A percentile compares a stretch with the other conserved stretches of the same genome.
phyloP scores from a whole-genome alignment of 352 stramenopile genomes.

The Phytophthora nicotianae region DNA sequence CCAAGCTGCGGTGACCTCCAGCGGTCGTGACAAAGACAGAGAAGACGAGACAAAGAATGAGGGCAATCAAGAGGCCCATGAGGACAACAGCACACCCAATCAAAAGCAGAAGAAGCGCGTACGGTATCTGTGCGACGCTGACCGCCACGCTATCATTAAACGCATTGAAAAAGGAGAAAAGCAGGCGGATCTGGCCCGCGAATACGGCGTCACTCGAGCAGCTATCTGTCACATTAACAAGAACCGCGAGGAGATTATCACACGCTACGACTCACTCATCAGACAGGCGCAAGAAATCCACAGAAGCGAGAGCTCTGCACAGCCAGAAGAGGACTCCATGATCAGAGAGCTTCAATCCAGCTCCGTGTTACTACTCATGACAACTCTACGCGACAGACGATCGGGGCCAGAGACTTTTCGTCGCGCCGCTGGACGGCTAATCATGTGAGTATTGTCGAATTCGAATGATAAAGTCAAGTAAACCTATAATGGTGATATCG shows the following conservation, averaged over 20 bases:
- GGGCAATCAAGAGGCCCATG: background rate
- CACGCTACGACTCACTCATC: constrained; percentile 56
- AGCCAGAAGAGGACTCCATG: constrained; percentile 25
- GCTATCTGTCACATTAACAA: constrained; percentile 85
- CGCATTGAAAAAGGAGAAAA: constrained; percentile 71
- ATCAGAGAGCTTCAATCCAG: constrained; percentile 47
- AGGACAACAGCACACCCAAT: background rate
- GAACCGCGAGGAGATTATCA: constrained; percentile 66
- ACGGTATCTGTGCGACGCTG: constrained; percentile 59
- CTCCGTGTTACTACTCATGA: constrained; percentile 51
- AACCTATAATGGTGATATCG: background rate
- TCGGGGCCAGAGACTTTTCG: constrained; percentile 36
- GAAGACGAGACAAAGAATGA: constrained; percentile 10
- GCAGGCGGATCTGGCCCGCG: constrained; percentile 56
- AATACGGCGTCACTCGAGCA: constrained; percentile 70
- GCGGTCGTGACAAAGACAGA: background rate
- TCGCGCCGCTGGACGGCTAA: constrained; percentile 41
- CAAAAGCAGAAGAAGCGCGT: constrained; percentile 46
- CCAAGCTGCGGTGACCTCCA: background rate
- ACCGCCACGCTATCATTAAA: constrained; percentile 64
- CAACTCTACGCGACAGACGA: constrained; percentile 43
- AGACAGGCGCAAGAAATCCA: constrained; percentile 55
- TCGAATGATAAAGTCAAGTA: too few relatives aligned
- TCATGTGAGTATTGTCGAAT: constrained; percentile 47
- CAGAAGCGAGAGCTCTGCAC: constrained; percentile 40